Conservation (phyloP, 345 rosid genomes). For the Eucalyptus cladocalyx region DNA sequence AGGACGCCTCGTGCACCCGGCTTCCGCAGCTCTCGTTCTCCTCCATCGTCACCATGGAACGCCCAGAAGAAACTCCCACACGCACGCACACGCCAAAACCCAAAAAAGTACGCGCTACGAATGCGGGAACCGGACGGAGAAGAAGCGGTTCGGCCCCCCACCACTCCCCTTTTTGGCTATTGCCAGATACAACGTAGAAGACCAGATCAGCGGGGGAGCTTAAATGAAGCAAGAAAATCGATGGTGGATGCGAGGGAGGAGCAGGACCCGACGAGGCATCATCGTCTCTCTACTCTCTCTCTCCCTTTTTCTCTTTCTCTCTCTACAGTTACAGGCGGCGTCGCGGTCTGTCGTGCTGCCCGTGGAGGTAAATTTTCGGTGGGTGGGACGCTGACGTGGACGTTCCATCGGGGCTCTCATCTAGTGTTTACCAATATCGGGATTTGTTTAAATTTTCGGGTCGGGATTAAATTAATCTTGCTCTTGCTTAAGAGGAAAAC, state of each 20-base stretch:
- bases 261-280: neutral
- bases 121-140: neutral
- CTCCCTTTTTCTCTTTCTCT: neutral
- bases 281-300: neutral
- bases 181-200: neutral
- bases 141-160: neutral
- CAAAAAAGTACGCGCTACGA: neutral
- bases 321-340: neutral
- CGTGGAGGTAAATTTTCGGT: neutral
- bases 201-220: neutral
- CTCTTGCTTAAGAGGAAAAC: neutral
- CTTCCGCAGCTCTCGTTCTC: conserved; percentile 64
- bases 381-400: conserved; percentile 6
- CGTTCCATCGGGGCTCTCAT: neutral
- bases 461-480: neutral
- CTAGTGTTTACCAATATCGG: neutral
- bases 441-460: neutral
- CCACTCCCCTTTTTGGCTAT: neutral
- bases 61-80: neutral
- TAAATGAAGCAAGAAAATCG: neutral
- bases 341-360: neutral
- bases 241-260: neutral
- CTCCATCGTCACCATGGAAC: conserved; percentile 16
- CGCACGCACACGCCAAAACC: neutral
- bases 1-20: conserved; percentile 10